Base-by-base conservation (phyloP, 192 early-diverging fungal genomes). In the Mycoemilia scoparia region DNA sequence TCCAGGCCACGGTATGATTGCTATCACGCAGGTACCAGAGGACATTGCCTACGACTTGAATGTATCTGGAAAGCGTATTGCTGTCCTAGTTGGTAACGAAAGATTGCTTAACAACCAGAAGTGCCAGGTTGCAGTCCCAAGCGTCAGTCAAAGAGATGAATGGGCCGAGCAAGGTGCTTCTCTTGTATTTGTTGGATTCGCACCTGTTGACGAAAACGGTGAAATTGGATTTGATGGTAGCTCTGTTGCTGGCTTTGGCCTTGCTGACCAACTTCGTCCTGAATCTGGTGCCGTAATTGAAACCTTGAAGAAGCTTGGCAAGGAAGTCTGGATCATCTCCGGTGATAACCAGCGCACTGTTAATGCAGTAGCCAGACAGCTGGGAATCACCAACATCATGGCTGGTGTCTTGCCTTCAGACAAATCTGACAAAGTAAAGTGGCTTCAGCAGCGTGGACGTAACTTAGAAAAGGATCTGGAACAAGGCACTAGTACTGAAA, bases 311-410 rank as follows among this genome's bases (percentile, higher is more conserved):
- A 28, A 45, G 17, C 74, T 86, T 66, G 82, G 84, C 1, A 73
- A 88, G 32, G 54, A 70, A 16, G 78, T 84, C 17, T 73, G 73
- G 16, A 91, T 97, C 82, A 73, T 92, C 5, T 92, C 93, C 0
- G 93, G 89, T 4, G 93, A 95, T 48, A 77, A 87, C 34, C 73
- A 69, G 27, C 36, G 74, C 17, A 85, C 88, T 0, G 89, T 89
- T 2, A 55, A 65, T 14, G 69, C 70, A 2, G 83, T 95, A 46
- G 93, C 89, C 0, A 23, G 45, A 16, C 60, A 77, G 45, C 69
- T 79, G 35, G 86, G 81, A 3, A 90, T 93, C 20, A 54, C 60
- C n/a, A 70, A 89, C 21, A 72, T 97, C n/a, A 73, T 89, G 53
- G 88, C 92, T 0, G 84, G 84, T 2, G 72, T 91, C 3, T 74